phyloP scores from a whole-genome alignment of 2,329 filamentous ascomycete species.

The Rhynchosporium secalis region DNA sequence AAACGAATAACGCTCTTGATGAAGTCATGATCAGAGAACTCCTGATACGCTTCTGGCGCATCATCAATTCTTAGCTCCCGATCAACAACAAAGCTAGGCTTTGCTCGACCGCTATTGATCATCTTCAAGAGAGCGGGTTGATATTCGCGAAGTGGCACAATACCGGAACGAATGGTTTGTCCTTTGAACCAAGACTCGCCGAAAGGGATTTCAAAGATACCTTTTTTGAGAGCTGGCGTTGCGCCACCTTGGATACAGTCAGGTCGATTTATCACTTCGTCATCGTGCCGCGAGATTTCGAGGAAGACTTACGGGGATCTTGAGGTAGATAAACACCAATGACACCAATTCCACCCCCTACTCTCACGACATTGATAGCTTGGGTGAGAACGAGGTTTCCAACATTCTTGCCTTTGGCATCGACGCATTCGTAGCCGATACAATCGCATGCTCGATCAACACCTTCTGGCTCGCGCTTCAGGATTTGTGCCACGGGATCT shows the following conservation, averaged over 20 bases:
- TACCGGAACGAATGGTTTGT: neutral
- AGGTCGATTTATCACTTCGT: neutral
- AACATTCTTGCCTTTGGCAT: slow-evolving; percentile 30
- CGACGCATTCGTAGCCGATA: slow-evolving; percentile 33
- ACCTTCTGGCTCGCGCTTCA: slow-evolving; percentile 30
- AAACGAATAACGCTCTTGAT: slow-evolving; percentile 10
- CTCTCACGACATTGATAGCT: slow-evolving; percentile 31
- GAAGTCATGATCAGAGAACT: slow-evolving; percentile 10
- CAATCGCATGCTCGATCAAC: slow-evolving; percentile 35
- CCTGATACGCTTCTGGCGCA: slow-evolving; percentile 2
- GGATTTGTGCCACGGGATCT: slow-evolving; percentile 39
- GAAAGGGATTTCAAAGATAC: slow-evolving; percentile 9
- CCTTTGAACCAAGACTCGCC: slow-evolving; percentile 10
- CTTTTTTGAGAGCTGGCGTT: slow-evolving; percentile 4
- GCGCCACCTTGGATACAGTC: neutral
- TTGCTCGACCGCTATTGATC: neutral
- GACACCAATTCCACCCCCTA: slow-evolving; percentile 36
- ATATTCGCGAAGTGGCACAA: slow-evolving; percentile 1
- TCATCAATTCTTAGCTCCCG: slow-evolving; percentile 3
- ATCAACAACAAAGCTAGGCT: slow-evolving; percentile 7
- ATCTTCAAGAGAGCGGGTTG: slow-evolving; percentile 3
- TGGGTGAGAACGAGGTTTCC: slow-evolving; percentile 29
- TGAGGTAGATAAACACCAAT: slow-evolving; percentile 32
- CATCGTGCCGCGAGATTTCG: neutral
- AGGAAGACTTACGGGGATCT: slow-evolving; percentile 19